Percentiles rank a stretch among this genome's conserved stretches.
Conservation (phyloP, 176 grass and related monocot genomes). For the Aegilops bicornis region DNA sequence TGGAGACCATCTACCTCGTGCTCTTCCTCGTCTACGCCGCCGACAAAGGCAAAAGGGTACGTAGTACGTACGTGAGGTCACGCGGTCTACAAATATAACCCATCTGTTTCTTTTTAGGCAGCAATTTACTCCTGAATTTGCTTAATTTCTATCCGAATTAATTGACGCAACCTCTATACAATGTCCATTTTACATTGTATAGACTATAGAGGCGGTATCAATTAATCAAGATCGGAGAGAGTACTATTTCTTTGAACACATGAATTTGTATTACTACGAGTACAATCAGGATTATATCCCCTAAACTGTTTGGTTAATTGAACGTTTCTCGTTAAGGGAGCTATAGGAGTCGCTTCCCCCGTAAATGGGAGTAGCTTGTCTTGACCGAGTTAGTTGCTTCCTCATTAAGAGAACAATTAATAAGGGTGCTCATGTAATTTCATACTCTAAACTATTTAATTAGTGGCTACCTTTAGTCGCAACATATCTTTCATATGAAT, state of each 20-base stretch:
- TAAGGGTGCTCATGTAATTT: not conserved
- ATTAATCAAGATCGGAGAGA: no score
- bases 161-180: no score
- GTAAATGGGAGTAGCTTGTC: not conserved
- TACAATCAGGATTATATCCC: not conserved
- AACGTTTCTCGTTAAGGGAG: not conserved
- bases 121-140: not conserved
- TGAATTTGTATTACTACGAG: not conserved
- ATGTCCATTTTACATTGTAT: no score
- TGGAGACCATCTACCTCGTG: conserved; percentile 52
- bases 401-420: not conserved
- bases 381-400: not conserved
- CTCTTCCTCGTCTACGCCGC: conserved; percentile 57
- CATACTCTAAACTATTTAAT: not conserved
- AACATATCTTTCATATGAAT: not conserved
- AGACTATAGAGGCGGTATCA: no score
- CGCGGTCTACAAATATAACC: not conserved
- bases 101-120: not conserved
- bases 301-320: not conserved
- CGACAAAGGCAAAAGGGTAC: conserved; percentile 43
- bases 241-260: no score
- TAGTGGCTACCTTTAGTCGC: not conserved
- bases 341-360: not conserved
- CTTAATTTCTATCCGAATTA: no score
- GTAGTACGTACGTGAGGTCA: not conserved